These are phyloP conservation scores for Begonia masoniana DNA, from an alignment of 306 rosid species.

Conservation along the genomic window DNA sequence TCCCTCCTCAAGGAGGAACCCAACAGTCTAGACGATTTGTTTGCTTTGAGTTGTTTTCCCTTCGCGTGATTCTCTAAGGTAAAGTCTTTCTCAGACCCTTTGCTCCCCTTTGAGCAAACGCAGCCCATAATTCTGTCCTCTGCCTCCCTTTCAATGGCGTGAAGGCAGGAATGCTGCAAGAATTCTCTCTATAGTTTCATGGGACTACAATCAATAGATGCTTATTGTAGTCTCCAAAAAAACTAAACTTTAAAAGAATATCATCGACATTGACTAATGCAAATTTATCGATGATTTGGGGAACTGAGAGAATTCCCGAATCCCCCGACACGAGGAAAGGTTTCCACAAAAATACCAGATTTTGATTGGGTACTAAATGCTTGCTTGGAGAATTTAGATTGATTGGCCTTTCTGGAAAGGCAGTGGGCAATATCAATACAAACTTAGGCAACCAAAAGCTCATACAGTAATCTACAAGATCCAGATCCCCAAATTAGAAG, in stretches of 20 bases:
- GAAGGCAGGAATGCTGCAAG: neutral
- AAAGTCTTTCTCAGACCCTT: conserved; percentile 14
- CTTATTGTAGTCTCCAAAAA: neutral
- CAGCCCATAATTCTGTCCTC: conserved; percentile 47
- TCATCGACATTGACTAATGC: neutral
- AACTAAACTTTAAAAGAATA: neutral
- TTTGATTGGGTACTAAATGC: too few species aligned
- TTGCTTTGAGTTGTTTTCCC: conserved; percentile 20
- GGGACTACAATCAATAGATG: neutral
- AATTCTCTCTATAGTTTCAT: neutral
- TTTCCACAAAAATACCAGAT: too few species aligned
- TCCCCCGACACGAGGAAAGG: conserved; percentile 3
- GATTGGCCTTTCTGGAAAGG: too few species aligned
- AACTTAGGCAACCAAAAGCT: neutral
- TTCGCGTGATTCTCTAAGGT: conserved; percentile 19
- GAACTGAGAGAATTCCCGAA: conserved; percentile 11
- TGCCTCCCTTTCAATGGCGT: conserved; percentile 8
- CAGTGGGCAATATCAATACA: neutral
- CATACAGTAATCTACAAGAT: conserved; percentile 1
- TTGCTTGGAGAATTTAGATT: too few species aligned
- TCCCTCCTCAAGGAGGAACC: conserved; percentile 12
- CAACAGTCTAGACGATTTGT: conserved; percentile 16
- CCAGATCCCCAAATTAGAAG: conserved; percentile 6
- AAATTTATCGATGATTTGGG: conserved; percentile 2
- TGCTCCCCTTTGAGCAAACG: conserved; percentile 42